These are phyloP conservation scores for Trifolium subterraneum DNA, from an alignment of 306 rosid species.

Conservation along the genomic window DNA sequence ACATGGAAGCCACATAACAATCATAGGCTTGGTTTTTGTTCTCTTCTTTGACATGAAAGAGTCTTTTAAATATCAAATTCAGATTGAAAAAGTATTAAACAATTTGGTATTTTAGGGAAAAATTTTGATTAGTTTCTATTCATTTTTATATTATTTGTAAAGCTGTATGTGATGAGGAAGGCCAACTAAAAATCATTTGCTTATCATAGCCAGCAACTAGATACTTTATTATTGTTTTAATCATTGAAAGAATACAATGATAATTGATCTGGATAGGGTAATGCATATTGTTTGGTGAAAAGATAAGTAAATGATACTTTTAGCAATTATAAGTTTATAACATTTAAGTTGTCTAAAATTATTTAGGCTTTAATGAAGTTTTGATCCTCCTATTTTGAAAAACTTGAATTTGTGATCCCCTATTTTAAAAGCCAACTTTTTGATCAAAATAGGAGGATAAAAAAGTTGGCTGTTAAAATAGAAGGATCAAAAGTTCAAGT, in stretches of 20 bases:
- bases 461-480: no score
- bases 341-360: no score
- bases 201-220: constrained; percentile 26
- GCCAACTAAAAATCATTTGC: constrained; percentile 25
- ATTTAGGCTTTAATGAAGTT: no score
- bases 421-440: no score
- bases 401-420: no score
- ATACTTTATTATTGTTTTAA: constrained; percentile 15
- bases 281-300: constrained; percentile 10
- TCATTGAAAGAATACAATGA: constrained; percentile 25
- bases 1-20: constrained; percentile 55
- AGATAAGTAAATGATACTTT: neutral
- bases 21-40: constrained; percentile 49
- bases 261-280: constrained; percentile 21
- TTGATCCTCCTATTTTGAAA: no score
- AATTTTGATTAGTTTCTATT: constrained; percentile 6
- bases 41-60: constrained; percentile 7
- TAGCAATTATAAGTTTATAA: no score
- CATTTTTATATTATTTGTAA: constrained; percentile 1
- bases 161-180: constrained; percentile 40
- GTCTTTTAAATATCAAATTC: constrained; percentile 28
- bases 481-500: no score
- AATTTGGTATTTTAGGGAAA: neutral
- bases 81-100: constrained; percentile 14
- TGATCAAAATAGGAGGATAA: no score